Conservation (phyloP, 2,329 filamentous ascomycete species). For the Venturia nashicola region DNA sequence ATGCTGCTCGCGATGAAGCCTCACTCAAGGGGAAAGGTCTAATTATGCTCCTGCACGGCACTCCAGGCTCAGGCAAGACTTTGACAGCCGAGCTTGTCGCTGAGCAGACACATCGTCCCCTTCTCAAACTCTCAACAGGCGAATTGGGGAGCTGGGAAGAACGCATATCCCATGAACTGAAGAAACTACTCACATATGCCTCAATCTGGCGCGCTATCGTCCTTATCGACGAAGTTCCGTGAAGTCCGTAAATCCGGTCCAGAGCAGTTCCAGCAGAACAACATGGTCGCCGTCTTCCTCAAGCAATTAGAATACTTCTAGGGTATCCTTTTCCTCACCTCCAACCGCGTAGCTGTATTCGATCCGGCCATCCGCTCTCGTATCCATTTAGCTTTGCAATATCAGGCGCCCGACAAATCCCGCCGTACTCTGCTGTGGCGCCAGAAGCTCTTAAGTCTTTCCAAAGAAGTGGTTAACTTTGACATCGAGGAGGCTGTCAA, state of each 20-base stretch:
- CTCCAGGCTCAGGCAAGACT: conserved; percentile 18
- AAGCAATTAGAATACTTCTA: conserved; percentile 28
- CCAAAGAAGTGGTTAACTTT: conserved; percentile 5
- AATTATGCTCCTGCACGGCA: conserved; percentile 10
- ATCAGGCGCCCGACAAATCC: conserved; percentile 10
- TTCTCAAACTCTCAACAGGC: conserved; percentile 25
- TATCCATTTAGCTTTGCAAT: conserved; percentile 25
- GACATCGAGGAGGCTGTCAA: conserved; percentile 12
- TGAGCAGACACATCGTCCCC: conserved; percentile 16
- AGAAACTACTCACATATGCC: conserved; percentile 28
- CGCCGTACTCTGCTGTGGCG: conserved; percentile 12
- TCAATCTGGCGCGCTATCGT: conserved; percentile 40
- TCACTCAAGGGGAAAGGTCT: conserved; percentile 12
- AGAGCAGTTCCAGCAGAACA: background rate
- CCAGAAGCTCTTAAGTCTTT: conserved; percentile 10
- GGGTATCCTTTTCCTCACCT: conserved; percentile 30
- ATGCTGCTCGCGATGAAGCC: conserved; percentile 17
- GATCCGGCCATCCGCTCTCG: conserved; percentile 28
- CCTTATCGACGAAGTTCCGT: conserved; percentile 48
- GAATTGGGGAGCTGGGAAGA: conserved; percentile 26
- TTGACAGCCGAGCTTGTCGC: conserved; percentile 16
- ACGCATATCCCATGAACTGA: conserved; percentile 11
- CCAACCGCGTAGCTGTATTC: conserved; percentile 27
- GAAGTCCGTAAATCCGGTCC: conserved; percentile 30
- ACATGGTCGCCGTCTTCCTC: conserved; percentile 27